Conservation (phyloP, 345 rosid species). For the Aurinia saxatilis region DNA sequence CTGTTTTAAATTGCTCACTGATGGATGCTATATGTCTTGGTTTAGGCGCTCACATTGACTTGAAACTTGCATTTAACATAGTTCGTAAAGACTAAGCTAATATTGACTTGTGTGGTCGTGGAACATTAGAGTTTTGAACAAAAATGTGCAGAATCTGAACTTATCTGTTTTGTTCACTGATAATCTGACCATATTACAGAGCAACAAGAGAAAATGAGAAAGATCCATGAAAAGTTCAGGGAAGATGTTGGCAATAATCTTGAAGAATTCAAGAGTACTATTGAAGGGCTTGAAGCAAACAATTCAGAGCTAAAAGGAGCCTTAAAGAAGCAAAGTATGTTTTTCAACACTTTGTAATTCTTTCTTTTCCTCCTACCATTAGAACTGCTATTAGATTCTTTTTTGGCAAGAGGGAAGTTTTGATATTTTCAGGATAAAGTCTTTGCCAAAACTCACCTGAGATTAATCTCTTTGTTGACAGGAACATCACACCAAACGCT, state of each 20-base stretch:
- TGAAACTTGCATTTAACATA: not conserved
- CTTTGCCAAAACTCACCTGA: not conserved
- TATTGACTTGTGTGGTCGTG: not conserved
- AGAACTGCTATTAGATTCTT: not conserved
- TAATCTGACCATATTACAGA: slow-evolving; percentile 37
- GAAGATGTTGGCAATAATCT: slow-evolving; percentile 55
- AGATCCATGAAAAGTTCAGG: slow-evolving; percentile 62
- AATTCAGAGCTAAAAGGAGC: slow-evolving; percentile 58
- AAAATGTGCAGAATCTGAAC: not conserved
- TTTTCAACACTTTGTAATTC: not conserved
- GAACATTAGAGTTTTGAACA: not conserved
- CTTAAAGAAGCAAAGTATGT: slow-evolving; percentile 79
- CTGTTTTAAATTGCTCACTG: not conserved
- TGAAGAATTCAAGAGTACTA: slow-evolving; percentile 43
- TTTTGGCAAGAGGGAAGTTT: slow-evolving; percentile 1
- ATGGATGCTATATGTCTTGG: not conserved
- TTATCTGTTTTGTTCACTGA: slow-evolving; percentile 5
- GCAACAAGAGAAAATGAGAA: slow-evolving; percentile 60
- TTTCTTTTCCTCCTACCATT: not conserved
- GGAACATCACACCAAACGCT: slow-evolving; percentile 70
- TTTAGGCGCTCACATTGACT: not conserved
- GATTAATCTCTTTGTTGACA: slow-evolving; percentile 26
- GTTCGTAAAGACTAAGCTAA: not conserved
- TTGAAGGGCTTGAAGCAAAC: slow-evolving; percentile 58
- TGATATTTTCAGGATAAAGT: not conserved